A percentile compares a stretch with the other conserved stretches of the same genome.
These are phyloP conservation scores for Cardamine occulta DNA, from an alignment of 345 rosid genomes.

Conservation along the genomic window DNA sequence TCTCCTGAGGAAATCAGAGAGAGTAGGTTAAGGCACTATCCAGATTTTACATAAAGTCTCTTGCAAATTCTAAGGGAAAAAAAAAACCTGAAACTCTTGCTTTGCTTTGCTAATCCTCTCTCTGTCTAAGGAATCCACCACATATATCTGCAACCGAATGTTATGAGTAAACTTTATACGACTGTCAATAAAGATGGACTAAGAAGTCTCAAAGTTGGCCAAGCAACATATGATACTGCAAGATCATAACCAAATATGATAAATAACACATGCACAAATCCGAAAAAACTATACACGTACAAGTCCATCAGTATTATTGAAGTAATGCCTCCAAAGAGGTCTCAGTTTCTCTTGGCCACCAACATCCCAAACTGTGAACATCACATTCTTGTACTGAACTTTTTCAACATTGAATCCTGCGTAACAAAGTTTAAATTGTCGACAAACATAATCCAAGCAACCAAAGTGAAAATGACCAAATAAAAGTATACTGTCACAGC, in stretches of 20 bases:
- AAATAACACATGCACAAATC: slow-evolving; percentile 8
- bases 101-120: slow-evolving; percentile 95
- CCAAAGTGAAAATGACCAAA: neutral
- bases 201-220: slow-evolving; percentile 15
- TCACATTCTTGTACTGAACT: slow-evolving; percentile 98
- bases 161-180: slow-evolving; percentile 14
- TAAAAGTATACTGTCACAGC: neutral
- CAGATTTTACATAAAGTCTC: slow-evolving; percentile 25
- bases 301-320: slow-evolving; percentile 97
- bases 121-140: slow-evolving; percentile 96
- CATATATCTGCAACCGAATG: slow-evolving; percentile 72
- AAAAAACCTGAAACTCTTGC: slow-evolving; percentile 86
- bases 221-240: slow-evolving; percentile 6
- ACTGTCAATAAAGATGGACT: neutral
- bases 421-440: slow-evolving; percentile 24
- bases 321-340: slow-evolving; percentile 99
- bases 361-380: slow-evolving; percentile 99
- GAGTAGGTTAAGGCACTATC: slow-evolving; percentile 32
- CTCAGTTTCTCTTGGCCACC: slow-evolving; percentile 99
- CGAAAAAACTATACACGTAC: slow-evolving; percentile 46
- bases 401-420: slow-evolving; percentile 98
- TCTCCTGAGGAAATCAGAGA: slow-evolving; percentile 60
- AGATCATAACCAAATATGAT: slow-evolving; percentile 12
- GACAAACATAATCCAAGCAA: slow-evolving; percentile 6
- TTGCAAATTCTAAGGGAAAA: slow-evolving; percentile 37